A percentile compares a stretch with the other conserved stretches of the same genome.
These are phyloP conservation scores for Cyphellophora attinorum DNA, from an alignment of 2,329 filamentous ascomycete genomes.

Conservation along the genomic window DNA sequence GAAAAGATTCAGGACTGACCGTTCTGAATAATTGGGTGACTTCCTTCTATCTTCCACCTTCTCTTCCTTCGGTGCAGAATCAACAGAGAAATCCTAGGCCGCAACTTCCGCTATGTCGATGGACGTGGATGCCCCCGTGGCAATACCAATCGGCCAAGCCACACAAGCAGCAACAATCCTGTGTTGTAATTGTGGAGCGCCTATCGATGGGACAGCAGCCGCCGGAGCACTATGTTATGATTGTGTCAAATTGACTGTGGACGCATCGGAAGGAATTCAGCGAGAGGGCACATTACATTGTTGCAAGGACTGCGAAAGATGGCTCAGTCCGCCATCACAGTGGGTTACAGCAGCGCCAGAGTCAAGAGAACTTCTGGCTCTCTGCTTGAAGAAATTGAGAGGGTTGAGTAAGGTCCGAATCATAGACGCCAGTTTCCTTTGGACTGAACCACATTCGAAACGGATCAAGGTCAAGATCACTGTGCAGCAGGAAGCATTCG, in stretches of 20 bases:
- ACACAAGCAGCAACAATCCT: conserved; percentile 57
- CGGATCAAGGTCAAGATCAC: conserved; percentile 93
- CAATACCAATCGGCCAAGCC: conserved; percentile 19
- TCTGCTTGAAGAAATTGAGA: conserved; percentile 81
- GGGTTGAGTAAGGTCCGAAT: conserved; percentile 85
- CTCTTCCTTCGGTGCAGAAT: neutral
- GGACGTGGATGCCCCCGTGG: conserved; percentile 49
- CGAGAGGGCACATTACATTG: conserved; percentile 82
- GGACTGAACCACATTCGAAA: conserved; percentile 94
- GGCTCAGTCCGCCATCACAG: conserved; percentile 74
- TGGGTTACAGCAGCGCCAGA: conserved; percentile 82
- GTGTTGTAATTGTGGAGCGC: conserved; percentile 93
- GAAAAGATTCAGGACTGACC: too few relatives aligned
- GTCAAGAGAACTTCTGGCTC: conserved; percentile 81
- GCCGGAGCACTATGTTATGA: conserved; percentile 89
- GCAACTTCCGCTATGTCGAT: conserved; percentile 42
- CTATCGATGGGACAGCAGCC: conserved; percentile 82
- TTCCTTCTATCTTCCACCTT: too few relatives aligned
- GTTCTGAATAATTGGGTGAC: too few relatives aligned
- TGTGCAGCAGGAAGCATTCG: conserved; percentile 63
- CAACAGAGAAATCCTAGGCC: neutral
- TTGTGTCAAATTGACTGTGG: conserved; percentile 88
- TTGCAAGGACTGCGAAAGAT: conserved; percentile 90
- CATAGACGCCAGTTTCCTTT: conserved; percentile 92
- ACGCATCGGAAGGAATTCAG: conserved; percentile 85